Base-by-base conservation (phyloP, 2,329 filamentous ascomycete species). In the Diplodia corticola region DNA sequence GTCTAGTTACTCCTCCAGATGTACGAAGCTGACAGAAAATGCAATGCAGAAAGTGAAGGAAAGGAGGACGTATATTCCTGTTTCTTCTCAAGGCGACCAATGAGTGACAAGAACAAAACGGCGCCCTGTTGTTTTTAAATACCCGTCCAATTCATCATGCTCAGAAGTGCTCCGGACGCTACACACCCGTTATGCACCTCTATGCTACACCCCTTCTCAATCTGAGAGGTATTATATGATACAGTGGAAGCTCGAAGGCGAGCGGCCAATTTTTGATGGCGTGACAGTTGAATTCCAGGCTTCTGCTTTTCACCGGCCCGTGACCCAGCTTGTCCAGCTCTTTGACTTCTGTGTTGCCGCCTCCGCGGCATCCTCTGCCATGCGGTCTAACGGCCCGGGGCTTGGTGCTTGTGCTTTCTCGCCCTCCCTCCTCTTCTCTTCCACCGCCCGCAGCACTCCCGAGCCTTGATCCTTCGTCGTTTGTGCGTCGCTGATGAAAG, bases 41-140 rank as follows among this genome's bases (percentile, higher is more conserved):
- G 50, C 49, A 22, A 33, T 20, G 30, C 46, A 84, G 82, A 79
- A 78, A 69, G 78, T 78, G 46, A 77, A 80, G 68, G 81, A 84
- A 71, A 77, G 82, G 69, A 79, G 80, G 67, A 79, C 75, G n/a
- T 86, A 85, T 71, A 81, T 84, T 24, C 83, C 84, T 9, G 79
- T 86, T 48, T 77, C 81, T 20, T 79, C 70, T 4, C 75, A 76
- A 46, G 72, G 69, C 6, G 71, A 75, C 60, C 72, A 72, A 66
- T 76, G 57, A 72, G 35, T 46, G 9, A 55, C 40, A 35, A 5
- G 15, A 30, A 28, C 6, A 22, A 30, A 51, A n/a, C 9, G 30
- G 33, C 22, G 33, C 30, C 44, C n/a, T 61, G 44, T 48, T n/a
- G n/a, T n/a, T n/a, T 60, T 66, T 48, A 53, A 51, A 63, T 66